Percentiles rank a stretch among this genome's conserved stretches.
Conservation (phyloP, 202 grass and related monocot genomes). For the Saccharum hybrid region DNA sequence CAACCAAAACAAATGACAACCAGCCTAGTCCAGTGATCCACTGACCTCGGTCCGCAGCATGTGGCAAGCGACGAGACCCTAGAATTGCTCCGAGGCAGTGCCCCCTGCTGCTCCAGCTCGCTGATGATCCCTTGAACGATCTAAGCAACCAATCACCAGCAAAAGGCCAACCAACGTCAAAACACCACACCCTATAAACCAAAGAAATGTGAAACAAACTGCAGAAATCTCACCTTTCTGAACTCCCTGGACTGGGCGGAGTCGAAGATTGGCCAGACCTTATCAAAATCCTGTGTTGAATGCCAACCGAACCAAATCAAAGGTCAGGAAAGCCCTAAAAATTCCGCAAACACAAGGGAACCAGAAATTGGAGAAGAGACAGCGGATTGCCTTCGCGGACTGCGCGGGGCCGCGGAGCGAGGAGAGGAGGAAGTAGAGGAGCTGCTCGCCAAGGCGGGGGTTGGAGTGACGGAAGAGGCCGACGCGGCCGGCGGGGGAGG, state of each 20-base stretch:
- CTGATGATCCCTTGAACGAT: slow-evolving; percentile 99
- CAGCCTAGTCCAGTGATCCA: slow-evolving; percentile 41
- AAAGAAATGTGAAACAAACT: slow-evolving; percentile 22
- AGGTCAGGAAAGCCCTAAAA: slow-evolving; percentile 9
- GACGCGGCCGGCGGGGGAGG: slow-evolving; percentile 54
- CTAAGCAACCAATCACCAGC: slow-evolving; percentile 44
- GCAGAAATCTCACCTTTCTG: slow-evolving; percentile 72
- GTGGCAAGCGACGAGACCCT: slow-evolving; percentile 97
- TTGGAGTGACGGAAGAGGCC: slow-evolving; percentile 97
- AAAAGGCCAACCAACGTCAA: slow-evolving; percentile 17
- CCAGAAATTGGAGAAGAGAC: neutral
- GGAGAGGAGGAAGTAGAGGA: slow-evolving; percentile 98
- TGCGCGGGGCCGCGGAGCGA: slow-evolving; percentile 86
- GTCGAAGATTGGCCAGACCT: slow-evolving; percentile 97
- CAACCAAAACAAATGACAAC: slow-evolving; percentile 7
- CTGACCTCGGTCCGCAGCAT: slow-evolving; percentile 93
- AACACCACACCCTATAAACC: slow-evolving; percentile 33
- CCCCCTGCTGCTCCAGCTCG: slow-evolving; percentile 95
- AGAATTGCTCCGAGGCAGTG: slow-evolving; percentile 94
- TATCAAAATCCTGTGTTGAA: slow-evolving; percentile 86
- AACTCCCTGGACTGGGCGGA: slow-evolving; percentile 96
- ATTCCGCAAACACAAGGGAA: neutral
- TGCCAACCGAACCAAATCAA: slow-evolving; percentile 33
- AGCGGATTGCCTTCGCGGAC: slow-evolving; percentile 68
- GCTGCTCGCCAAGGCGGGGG: slow-evolving; percentile 94